A percentile compares a stretch with the other conserved stretches of the same genome.
phyloP scores from a whole-genome alignment of 192 early-diverging fungal species.

The Gonapodya sp. region DNA sequence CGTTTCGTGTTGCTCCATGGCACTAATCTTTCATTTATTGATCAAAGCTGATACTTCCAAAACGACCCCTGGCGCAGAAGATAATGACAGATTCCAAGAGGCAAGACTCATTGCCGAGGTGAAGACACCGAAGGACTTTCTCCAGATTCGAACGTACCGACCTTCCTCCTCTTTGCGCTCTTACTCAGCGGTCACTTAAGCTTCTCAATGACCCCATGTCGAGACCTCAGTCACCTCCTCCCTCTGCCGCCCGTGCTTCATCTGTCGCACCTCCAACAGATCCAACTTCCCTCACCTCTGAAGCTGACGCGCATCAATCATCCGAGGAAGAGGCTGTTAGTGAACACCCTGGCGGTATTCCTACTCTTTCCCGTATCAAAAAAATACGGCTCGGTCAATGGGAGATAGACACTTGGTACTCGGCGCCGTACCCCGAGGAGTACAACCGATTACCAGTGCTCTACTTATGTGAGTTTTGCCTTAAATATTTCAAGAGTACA shows the following conservation, averaged over 20 bases:
- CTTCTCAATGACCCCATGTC: not conserved
- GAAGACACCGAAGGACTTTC: no score
- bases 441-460: constrained; percentile 59
- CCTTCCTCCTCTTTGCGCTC: not conserved
- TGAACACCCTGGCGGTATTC: not conserved
- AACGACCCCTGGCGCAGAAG: not conserved
- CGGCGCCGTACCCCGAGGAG: constrained; percentile 87
- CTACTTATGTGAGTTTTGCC: constrained; percentile 84
- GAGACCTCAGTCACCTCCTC: not conserved
- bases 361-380: not conserved
- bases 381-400: constrained; percentile 57
- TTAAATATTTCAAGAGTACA: constrained; percentile 83
- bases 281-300: not conserved
- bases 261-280: not conserved
- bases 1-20: no score
- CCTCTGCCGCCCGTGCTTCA: not conserved
- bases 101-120: not conserved
- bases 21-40: no score
- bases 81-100: not conserved
- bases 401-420: constrained; percentile 88
- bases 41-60: not conserved
- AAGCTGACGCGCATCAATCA: not conserved
- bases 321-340: not conserved
- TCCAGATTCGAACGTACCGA: not conserved
- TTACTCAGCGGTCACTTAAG: not conserved